Evolutionary conservation across 805 yeast species (phyloP), one percentile per base, ranked within the genome.

Genomic region (Metschnikowia arizonensis): DNA sequence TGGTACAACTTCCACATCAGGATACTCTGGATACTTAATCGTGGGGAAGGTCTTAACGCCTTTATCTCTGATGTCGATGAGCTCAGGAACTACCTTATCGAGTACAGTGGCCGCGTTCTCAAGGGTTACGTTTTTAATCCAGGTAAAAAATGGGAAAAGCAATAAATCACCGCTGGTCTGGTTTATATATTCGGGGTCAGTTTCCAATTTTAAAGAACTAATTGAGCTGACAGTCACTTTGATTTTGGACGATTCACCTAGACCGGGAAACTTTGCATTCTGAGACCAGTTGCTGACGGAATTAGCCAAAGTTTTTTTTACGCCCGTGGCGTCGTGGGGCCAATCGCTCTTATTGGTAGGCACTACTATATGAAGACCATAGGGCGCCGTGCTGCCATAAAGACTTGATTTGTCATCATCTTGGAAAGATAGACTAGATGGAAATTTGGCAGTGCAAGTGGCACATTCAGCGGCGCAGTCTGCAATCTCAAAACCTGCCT

Each of bases 281-380:
- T 47, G 41, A 10, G 58, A 39, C 74, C 74, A 78, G n/a, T 57
- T 47, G 17, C 64, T 61, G 8, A 81, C 66, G 9, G 63, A 67
- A 30, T 71, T 52, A 31, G 81, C 76, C 30, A 84, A 67, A 0
- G 81, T 69, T 3, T 69, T 64, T 19, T 58, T 42, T 11, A 44
- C 58, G 25, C 74, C 77, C 8, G 72, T 70, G 2, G 96, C 87
- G 57, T 85, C 85, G 50, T 79, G 91, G 12, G 66, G 69, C 99
- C 99, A 91, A 63, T 91, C 95, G 0, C 77, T 60, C 53, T 82
- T 81, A 9, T 93, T 95, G 0, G 97, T 89, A 2, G 96, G 85
- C 0, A 90, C 82, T 28, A 91, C 65, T 18, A 88, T 68, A 54
- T 90, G 97, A 19, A 84, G 59, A 2, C 81, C 83, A 35, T 80